Base-by-base conservation (phyloP, 495 filamentous ascomycete species). In the Entonaema liquescens region DNA sequence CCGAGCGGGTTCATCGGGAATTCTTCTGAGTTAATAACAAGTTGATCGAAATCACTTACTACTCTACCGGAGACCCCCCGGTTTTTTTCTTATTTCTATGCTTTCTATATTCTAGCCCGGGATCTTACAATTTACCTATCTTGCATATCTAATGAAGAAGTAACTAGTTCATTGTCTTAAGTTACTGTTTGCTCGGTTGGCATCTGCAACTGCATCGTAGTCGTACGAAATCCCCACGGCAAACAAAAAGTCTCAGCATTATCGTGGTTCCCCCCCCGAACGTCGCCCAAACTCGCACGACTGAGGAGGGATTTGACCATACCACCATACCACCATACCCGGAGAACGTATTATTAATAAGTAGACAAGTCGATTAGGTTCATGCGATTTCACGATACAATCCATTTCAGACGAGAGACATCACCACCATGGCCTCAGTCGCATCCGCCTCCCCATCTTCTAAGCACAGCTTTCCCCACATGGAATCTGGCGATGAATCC, bases 401-500 rank as follows among this genome's bases (percentile, higher is more conserved):
- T 29, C 31, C 13, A 2, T 33, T 13, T 12, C 13, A 12, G 47
- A 23, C 35, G 55, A 28, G 55, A 70, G 15, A 35, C 36, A 61
- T 61, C 65, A 52, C 42, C 50, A 50, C 47, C 62, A 73, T 73
- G 71, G 71, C 74, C 61, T 76, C 74, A 12, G 52, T 74, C 44
- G 62, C 68, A 1, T 74, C 74, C 38, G 66, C 72, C 28, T 76
- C 74, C n/a, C 74, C 72, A 36, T 71, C 71, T 6, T 67, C 67
- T 21, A 65, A 61, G 47, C 62, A 63, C 60, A 73, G 68, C 65
- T 66, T 72, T n/a, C 47, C 35, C 57, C 68, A 68, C 66, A 60
- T 60, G 56, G 74, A 76, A 61, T 76, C 74, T 21, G 67, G 68
- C n/a, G 74, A 76, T 17, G 74, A 76, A 44, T 67, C 74, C 19